Base-by-base conservation (phyloP, 2,329 filamentous ascomycete species). In the Microdochium bolleyi region DNA sequence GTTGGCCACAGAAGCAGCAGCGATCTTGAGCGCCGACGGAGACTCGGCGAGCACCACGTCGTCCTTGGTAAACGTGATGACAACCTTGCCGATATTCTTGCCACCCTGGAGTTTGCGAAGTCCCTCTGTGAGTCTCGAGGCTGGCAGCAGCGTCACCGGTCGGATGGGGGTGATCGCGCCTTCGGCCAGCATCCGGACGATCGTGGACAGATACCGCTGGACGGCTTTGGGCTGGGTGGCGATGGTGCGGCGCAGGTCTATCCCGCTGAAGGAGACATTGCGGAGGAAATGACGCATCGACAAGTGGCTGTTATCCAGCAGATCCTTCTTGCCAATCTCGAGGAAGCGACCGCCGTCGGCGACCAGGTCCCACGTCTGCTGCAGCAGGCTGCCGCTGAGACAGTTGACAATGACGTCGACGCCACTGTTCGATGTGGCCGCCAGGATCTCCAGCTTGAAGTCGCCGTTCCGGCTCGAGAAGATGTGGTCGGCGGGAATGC, bases 1-100 rank as follows among this genome's bases (percentile, higher is more conserved):
- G 48, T 22, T 2, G 54, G 52, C 41, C 49, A 24, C 22, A 55
- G 50, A 16, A 41, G 37, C 37, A 57, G 52, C 9, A 2, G 44
- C 19, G 24, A 3, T 3, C 10, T 10, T 8, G 44, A 13, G 44
- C 44, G 5, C 19, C 7, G 37, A 16, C 9, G 21, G 44, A 10
- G 11, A 21, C 10, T 9, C 10, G 16, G 37, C n/a, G 21, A 32
- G 13, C 10, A 48, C 44, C 1, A 53, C 51, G 21, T 49, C 49
- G 38, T 54, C 54, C 8, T 58, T 53, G n/a, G 59, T 54, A 32
- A 67, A 59, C 3, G 55, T 60, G 5, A 66, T 51, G 14, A 73
- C 63, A 5, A 74, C 62, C 52, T 76, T 76, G 0, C 73, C 74
- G 16, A 74, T 64, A 51, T 73, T 72, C 1, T 63, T 58, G 0